Evolutionary conservation across 257 asterid species (phyloP).

Genomic region (Fraxinus americana): DNA sequence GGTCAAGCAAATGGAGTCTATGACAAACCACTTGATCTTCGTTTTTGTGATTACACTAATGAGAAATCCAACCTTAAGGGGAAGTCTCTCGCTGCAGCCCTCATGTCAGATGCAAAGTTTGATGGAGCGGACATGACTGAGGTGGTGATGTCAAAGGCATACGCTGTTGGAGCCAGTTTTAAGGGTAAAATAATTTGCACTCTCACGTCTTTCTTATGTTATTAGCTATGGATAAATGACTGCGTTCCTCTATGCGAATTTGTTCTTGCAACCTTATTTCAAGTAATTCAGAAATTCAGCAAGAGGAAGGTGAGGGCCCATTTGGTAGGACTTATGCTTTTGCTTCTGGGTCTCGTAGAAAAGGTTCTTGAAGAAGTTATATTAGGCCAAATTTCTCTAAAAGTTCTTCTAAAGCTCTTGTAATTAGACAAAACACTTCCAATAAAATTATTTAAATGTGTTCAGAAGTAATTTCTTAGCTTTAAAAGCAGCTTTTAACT

Average conservation of each 20-base stretch:
- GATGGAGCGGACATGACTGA: slow-evolving; percentile 98
- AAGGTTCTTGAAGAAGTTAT: too few relatives aligned
- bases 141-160: slow-evolving; percentile 96
- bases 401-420: too few relatives aligned
- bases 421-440: too few relatives aligned
- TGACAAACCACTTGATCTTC: slow-evolving; percentile 94
- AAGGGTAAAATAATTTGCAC: slow-evolving; percentile 48
- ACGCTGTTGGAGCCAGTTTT: slow-evolving; percentile 94
- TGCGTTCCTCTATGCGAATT: not conserved
- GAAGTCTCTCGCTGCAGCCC: slow-evolving; percentile 88
- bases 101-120: slow-evolving; percentile 92
- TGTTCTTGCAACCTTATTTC: not conserved
- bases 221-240: not conserved
- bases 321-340: too few relatives aligned
- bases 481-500: too few relatives aligned
- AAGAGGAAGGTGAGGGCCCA: not conserved
- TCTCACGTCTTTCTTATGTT: not conserved
- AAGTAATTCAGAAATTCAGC: not conserved
- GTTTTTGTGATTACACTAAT: slow-evolving; percentile 88
- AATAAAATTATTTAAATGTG: too few relatives aligned
- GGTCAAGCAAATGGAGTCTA: slow-evolving; percentile 99
- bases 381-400: too few relatives aligned
- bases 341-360: too few relatives aligned
- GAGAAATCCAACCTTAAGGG: slow-evolving; percentile 94
- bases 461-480: too few relatives aligned